Base-by-base conservation (phyloP, 805 yeast species). In the Yarrowia osloensis region DNA sequence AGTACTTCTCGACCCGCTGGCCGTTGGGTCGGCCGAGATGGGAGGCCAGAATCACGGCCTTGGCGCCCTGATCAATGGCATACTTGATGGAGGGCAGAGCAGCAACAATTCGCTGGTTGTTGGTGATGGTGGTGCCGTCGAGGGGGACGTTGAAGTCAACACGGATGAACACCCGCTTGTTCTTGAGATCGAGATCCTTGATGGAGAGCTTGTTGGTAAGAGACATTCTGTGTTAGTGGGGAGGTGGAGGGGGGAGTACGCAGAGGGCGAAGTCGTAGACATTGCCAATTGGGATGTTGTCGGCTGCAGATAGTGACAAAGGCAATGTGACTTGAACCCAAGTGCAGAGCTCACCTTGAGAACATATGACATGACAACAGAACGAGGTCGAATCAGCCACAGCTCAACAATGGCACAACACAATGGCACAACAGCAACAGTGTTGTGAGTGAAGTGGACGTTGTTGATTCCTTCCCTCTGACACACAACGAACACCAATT, bases 11-110 rank as follows among this genome's bases (percentile, higher is more conserved):
- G 76, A 81, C 86, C 70, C 78, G 84, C 82, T 91, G 92, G 79
- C 99, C 99, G 79, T 95, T 95, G 81, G 99, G 99, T 85, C 99
- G 92, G 77, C 99, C 99, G 80, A 95, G 86, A 81, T 95, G 99
- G 69, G 98, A 93, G 72, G 98, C 98, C 74, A 95, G 86, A 73
- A 95, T 84, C 73, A 95, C 88, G 73, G 87, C 91, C 85, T 89
- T 91, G 78, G 99, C 97, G 76, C 89, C 77, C 73, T 94, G 88
- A 78, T 90, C 94, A 78, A 90, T 83, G 66, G 94, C 98, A 80
- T 94, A 95, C 82, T 96, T 81, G 84, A 95, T 95, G 74, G 99
- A 94, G 80, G 99, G 99, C 76, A 96, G 83, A 73, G 99, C 99
- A 79, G 99, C 99, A 76, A 93, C 98, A 77, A 95, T 95, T 84